Evolutionary conservation across 768 basidiomycete genomes (phyloP), one percentile per base, ranked within the genome.

Genomic region (Lentinula sp.): DNA sequence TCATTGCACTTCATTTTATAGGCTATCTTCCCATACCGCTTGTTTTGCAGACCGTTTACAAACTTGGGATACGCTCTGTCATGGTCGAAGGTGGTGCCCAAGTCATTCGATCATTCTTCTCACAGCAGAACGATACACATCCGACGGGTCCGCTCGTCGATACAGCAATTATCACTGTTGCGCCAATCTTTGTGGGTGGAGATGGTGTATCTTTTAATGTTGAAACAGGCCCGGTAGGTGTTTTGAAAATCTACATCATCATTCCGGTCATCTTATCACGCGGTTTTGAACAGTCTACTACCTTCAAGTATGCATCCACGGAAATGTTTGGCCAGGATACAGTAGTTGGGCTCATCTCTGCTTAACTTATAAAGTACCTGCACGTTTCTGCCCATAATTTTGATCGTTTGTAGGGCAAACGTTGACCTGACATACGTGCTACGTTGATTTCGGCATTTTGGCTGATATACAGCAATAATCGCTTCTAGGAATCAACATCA

Each of bases 71-170:
- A 63, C 73, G 73, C 10, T 88, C 86, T 10, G 75, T 98, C 59
- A 99, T 99, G 96, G 91, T 98, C 6, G 97, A 99, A 76, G 97
- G 97, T 57, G 97, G 97, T 15, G 90, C 93, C 8, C 74, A 76
- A 8, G 79, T 99, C 64, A 93, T 99, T 60, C 77, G 80, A 6
- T 85, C 90, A 0, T 91, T 93, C 74, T 73, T 94, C 13, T 10
- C 59, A 16, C 56, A 28, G 28, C 28, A 59, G 33, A 35, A 32
- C 8, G 20, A 39, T 13, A 61, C 62, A 12, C 72, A 50, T 43
- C 64, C 69, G 62, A 13, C 50, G 33, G n/a, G 16, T 10, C 35
- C 50, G 6, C 33, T 83, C 12, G 79, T 96, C 5, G 91, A 98
- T 70, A 78, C 80, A 12, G 67, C 97, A 18, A 81, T 98, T 49